These are phyloP conservation scores for Paracoccidioides brasiliensis DNA, from an alignment of 2,329 filamentous ascomycete genomes.

Conservation along the genomic window DNA sequence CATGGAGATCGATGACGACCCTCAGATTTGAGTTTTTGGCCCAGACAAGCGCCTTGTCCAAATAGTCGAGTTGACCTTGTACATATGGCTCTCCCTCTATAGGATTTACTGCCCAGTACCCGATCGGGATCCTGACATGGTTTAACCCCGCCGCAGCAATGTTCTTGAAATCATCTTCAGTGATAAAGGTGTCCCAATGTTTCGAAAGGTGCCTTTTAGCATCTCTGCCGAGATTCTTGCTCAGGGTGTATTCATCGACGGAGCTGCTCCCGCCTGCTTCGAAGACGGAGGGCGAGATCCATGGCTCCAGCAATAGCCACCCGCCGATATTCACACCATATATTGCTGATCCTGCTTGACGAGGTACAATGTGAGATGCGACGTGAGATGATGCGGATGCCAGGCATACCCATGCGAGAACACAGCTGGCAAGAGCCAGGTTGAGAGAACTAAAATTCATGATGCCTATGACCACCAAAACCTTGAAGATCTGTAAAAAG, in stretches of 20 bases:
- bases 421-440: background rate
- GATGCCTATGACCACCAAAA: background rate
- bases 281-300: slow-evolving; percentile 51
- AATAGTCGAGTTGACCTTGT: slow-evolving; percentile 45
- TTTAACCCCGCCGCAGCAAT: slow-evolving; percentile 47
- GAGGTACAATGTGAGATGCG: background rate
- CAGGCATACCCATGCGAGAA: background rate
- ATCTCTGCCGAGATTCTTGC: slow-evolving; percentile 36
- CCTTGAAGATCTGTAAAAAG: background rate
- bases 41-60: slow-evolving; percentile 47
- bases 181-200: slow-evolving; percentile 50
- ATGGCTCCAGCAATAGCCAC: slow-evolving; percentile 52
- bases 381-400: background rate
- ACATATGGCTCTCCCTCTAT: slow-evolving; percentile 47
- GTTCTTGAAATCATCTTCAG: slow-evolving; percentile 41
- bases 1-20: slow-evolving; percentile 56
- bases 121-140: slow-evolving; percentile 52
- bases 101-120: slow-evolving; percentile 50
- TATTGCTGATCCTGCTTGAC: slow-evolving; percentile 21
- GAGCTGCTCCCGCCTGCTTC: slow-evolving; percentile 36
- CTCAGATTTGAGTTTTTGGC: slow-evolving; percentile 46
- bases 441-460: background rate
- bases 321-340: slow-evolving; percentile 54
- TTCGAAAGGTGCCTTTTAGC: slow-evolving; percentile 36
- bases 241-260: slow-evolving; percentile 46